These are phyloP conservation scores for Plasmodium chabaudi DNA, from an alignment of 169 alveolate genomes.

Conservation along the genomic window DNA sequence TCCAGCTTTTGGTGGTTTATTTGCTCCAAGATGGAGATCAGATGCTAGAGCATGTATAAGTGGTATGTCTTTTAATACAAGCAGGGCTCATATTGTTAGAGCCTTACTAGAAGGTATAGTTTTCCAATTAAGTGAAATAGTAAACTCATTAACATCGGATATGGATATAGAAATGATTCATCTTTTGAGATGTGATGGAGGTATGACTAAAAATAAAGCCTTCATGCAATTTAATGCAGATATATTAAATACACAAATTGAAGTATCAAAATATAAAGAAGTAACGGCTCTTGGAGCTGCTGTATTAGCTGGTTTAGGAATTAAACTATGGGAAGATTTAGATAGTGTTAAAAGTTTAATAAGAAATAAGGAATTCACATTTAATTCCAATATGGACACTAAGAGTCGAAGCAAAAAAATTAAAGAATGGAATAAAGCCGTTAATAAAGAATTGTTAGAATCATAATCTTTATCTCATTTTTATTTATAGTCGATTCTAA, in stretches of 20 bases:
- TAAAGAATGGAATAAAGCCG: constrained; percentile 84
- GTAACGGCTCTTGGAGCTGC: constrained; percentile 94
- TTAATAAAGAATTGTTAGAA: constrained; percentile 80
- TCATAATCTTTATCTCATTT: not conserved
- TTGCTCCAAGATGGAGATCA: constrained; percentile 96
- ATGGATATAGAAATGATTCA: constrained; percentile 80
- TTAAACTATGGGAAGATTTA: constrained; percentile 83
- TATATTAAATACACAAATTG: constrained; percentile 82
- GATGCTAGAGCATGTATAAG: constrained; percentile 93
- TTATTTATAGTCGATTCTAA: not conserved
- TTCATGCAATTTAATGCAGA: constrained; percentile 90
- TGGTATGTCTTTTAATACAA: constrained; percentile 92
- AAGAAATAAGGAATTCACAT: constrained; percentile 63
- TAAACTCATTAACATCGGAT: constrained; percentile 76
- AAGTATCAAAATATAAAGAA: constrained; percentile 78
- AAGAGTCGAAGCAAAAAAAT: constrained; percentile 74
- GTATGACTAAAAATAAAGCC: constrained; percentile 89
- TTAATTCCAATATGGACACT: constrained; percentile 76
- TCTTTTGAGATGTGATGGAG: constrained; percentile 93
- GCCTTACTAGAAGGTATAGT: constrained; percentile 93
- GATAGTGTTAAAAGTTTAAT: constrained; percentile 79
- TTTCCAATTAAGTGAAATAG: constrained; percentile 89
- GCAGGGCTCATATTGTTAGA: constrained; percentile 90
- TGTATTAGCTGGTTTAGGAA: constrained; percentile 90
- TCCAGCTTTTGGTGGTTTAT: constrained; percentile 95